These are phyloP conservation scores for Trematosphaeria pertusa DNA, from an alignment of 2,329 filamentous ascomycete genomes.

Conservation along the genomic window DNA sequence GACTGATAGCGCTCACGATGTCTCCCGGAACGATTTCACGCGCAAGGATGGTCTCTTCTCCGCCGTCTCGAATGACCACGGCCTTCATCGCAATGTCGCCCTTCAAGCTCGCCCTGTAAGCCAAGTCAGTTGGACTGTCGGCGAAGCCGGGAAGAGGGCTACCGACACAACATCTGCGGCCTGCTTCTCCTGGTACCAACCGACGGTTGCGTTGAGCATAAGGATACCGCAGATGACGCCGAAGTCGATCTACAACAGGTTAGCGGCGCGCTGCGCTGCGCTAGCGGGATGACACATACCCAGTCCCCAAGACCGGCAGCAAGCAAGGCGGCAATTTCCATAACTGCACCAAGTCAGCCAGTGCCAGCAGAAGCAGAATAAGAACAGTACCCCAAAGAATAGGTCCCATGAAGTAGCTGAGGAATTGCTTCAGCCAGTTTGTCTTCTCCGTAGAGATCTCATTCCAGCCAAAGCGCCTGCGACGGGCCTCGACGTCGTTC, in stretches of 20 bases:
- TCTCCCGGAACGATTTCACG: conserved; percentile 79
- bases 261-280: not conserved
- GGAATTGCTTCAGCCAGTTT: conserved; percentile 76
- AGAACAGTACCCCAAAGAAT: conserved; percentile 74
- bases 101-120: conserved; percentile 66
- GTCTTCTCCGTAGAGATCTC: conserved; percentile 77
- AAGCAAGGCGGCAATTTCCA: conserved; percentile 77
- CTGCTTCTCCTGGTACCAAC: conserved; percentile 84
- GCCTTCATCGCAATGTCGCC: conserved; percentile 81
- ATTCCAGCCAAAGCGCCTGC: conserved; percentile 73
- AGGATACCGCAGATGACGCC: conserved; percentile 81
- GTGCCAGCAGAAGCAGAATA: conserved; percentile 17
- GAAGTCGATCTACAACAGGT: conserved; percentile 61
- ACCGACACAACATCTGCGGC: conserved; percentile 71
- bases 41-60: conserved; percentile 72
- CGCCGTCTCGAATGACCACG: conserved; percentile 70
- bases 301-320: conserved; percentile 77
- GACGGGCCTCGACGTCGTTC: conserved; percentile 67
- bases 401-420: conserved; percentile 77
- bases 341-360: conserved; percentile 58
- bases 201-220: conserved; percentile 75
- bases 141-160: not conserved
- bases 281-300: conserved; percentile 43
- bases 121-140: not conserved
- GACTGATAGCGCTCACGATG: conserved; percentile 62